Evolutionary conservation across 2,329 filamentous ascomycete species (phyloP).

Genomic region (Penicillium sp.): DNA sequence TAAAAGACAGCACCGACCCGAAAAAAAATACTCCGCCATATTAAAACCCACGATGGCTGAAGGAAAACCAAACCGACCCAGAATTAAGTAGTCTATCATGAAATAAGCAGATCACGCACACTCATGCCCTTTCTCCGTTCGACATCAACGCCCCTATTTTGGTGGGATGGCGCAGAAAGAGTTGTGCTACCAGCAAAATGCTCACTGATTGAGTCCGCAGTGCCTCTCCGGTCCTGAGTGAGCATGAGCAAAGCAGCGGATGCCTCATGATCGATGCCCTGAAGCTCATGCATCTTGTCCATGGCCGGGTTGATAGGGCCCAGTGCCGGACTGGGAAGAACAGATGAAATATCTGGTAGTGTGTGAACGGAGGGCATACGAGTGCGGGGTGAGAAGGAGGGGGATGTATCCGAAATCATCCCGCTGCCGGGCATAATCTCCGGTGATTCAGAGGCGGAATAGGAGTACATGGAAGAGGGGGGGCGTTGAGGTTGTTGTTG

Average conservation of each 20-base stretch:
- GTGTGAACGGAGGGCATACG: slow-evolving; percentile 23
- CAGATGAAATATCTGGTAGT: slow-evolving; percentile 28
- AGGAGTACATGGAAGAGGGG: slow-evolving; percentile 27
- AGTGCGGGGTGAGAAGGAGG: slow-evolving; percentile 35
- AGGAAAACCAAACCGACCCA: not conserved
- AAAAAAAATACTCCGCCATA: not conserved
- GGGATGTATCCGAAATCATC: slow-evolving; percentile 29
- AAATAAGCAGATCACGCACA: slow-evolving; percentile 57
- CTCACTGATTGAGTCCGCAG: slow-evolving; percentile 33
- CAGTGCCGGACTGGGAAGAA: slow-evolving; percentile 40
- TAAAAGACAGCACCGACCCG: not conserved
- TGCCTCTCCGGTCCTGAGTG: slow-evolving; percentile 70
- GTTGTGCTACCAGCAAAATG: slow-evolving; percentile 12
- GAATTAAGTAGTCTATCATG: slow-evolving; percentile 29
- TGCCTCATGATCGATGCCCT: slow-evolving; percentile 69
- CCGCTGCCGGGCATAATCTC: slow-evolving; percentile 27
- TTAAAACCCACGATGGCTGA: not conserved
- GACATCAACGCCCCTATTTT: slow-evolving; percentile 10
- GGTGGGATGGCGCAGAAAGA: slow-evolving; percentile 6
- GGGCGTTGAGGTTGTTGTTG: slow-evolving; percentile 10
- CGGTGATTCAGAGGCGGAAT: slow-evolving; percentile 40
- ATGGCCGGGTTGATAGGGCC: slow-evolving; percentile 27
- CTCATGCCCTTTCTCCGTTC: slow-evolving; percentile 53
- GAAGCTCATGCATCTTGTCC: slow-evolving; percentile 24
- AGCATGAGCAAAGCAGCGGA: slow-evolving; percentile 87